These are phyloP conservation scores for Diaporthe destruens DNA, from an alignment of 2,329 filamentous ascomycete species.

Conservation along the genomic window DNA sequence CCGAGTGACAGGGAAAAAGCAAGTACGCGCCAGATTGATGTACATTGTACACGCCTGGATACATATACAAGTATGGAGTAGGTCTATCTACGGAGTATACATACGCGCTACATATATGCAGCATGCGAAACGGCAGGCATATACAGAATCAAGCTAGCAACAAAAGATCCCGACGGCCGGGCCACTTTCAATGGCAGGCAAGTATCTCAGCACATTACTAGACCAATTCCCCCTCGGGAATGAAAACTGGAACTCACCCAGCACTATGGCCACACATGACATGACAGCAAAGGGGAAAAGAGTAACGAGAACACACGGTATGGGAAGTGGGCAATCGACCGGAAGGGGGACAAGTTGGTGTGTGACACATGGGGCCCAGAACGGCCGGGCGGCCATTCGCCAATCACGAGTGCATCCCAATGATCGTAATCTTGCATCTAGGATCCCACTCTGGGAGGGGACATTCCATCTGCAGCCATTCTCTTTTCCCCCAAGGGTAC, in stretches of 20 bases:
- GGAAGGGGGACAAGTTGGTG: constrained; percentile 2
- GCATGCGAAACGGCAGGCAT: background rate
- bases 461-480: constrained; percentile 28
- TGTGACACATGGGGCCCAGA: constrained; percentile 34
- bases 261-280: background rate
- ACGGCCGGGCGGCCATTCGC: constrained; percentile 36
- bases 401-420: constrained; percentile 40
- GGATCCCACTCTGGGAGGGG: constrained; percentile 31
- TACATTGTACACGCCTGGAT: background rate
- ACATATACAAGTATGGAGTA: too few species aligned
- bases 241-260: background rate
- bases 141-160: background rate
- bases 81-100: too few species aligned
- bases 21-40: background rate
- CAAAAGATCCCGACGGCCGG: background rate
- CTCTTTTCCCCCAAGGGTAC: background rate
- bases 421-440: constrained; percentile 42
- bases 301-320: background rate
- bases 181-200: constrained; percentile 5
- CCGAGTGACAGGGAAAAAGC: constrained; percentile 19
- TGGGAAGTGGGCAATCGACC: background rate
- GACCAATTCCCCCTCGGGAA: background rate
- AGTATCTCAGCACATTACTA: background rate
- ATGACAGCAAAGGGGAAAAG: too few species aligned
- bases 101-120: background rate